Evolutionary conservation across 73 alveolate species (phyloP).

Genomic region (Paramecium pentaurelia): DNA sequence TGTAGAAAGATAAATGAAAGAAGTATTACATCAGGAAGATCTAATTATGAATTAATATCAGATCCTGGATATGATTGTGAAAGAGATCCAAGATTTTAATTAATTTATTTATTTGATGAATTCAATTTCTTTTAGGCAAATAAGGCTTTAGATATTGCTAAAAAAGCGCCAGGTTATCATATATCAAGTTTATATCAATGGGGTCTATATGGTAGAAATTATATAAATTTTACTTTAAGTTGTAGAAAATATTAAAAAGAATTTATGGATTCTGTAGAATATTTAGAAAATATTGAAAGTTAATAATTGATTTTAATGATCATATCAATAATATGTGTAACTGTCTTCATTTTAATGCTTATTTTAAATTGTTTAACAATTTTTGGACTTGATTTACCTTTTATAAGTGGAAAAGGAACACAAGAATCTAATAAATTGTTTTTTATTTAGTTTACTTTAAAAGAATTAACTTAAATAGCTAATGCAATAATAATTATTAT

Average conservation of each 20-base stretch:
- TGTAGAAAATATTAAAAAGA: neutral
- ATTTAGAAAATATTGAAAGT: neutral
- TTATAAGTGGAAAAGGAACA: neutral
- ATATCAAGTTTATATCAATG: neutral
- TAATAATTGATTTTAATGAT: neutral
- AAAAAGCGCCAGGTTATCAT: neutral
- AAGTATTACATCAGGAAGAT: neutral
- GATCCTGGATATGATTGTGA: neutral
- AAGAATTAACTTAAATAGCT: neutral
- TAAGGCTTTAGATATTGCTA: neutral
- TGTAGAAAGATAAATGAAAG: neutral
- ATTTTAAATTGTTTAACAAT: neutral
- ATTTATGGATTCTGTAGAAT: neutral
- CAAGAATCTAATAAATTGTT: neutral
- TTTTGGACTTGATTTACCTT: neutral
- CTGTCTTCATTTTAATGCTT: neutral
- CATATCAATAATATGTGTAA: neutral
- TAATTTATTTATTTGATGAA: neutral
- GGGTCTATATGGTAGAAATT: neutral
- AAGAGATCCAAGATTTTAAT: neutral
- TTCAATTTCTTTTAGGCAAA: neutral
- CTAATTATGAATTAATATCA: neutral
- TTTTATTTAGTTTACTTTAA: no score
- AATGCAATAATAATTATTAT: neutral
- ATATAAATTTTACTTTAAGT: neutral